phyloP scores from a whole-genome alignment of 2,329 filamentous ascomycete species.

The Stagonosporopsis tanaceti region DNA sequence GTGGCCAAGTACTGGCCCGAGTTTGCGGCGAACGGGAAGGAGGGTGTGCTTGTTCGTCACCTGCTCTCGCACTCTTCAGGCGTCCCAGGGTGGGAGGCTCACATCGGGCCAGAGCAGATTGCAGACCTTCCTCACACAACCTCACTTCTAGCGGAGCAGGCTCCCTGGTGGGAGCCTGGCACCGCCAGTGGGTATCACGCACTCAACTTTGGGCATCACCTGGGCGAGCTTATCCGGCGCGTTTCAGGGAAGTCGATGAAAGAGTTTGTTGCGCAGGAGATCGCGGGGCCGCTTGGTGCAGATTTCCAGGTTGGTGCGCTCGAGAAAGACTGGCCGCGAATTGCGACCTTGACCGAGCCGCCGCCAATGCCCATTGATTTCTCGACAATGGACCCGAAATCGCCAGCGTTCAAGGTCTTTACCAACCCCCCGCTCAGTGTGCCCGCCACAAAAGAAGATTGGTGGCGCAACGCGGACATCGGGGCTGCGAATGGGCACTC shows the following conservation, averaged over 20 bases:
- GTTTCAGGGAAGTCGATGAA: slow-evolving; percentile 16
- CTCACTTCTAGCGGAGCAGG: slow-evolving; percentile 20
- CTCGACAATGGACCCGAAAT: background rate
- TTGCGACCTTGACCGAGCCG: slow-evolving; percentile 20
- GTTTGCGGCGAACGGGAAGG: slow-evolving; percentile 26
- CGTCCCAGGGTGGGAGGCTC: slow-evolving; percentile 19
- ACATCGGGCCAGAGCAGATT: slow-evolving; percentile 8
- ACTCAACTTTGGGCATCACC: slow-evolving; percentile 21
- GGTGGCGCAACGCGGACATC: background rate
- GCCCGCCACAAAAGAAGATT: background rate
- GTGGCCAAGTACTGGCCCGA: slow-evolving; percentile 31
- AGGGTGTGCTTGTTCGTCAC: slow-evolving; percentile 22
- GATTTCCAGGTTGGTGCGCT: slow-evolving; percentile 25
- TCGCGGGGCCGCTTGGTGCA: slow-evolving; percentile 65
- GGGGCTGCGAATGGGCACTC: slow-evolving; percentile 16
- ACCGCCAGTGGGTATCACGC: slow-evolving; percentile 24
- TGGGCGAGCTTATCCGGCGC: slow-evolving; percentile 19
- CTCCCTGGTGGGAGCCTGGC: slow-evolving; percentile 28
- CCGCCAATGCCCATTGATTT: slow-evolving; percentile 5
- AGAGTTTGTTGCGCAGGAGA: slow-evolving; percentile 62
- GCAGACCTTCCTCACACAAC: slow-evolving; percentile 16
- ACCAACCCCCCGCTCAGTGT: slow-evolving; percentile 10
- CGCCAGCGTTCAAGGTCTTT: slow-evolving; percentile 8
- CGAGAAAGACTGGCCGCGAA: slow-evolving; percentile 16
- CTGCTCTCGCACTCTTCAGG: slow-evolving; percentile 23